Evolutionary conservation across 2,329 filamentous ascomycete species (phyloP), one percentile per base, ranked within the genome.

Genomic region (Aphanocladium album): DNA sequence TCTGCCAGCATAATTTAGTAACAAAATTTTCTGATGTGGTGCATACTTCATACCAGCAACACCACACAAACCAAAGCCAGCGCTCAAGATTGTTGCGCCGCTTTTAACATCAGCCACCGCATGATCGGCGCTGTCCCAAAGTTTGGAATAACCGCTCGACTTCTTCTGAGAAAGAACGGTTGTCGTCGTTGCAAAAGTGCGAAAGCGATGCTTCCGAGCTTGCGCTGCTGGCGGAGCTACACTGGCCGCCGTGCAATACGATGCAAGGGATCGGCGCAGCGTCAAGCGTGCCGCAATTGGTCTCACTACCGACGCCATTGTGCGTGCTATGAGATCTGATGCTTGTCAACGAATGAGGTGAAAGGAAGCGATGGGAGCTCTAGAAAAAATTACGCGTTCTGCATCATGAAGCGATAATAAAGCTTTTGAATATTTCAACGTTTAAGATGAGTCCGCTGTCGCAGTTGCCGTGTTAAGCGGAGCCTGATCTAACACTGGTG

Each of bases 1-100:
- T 91, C 88, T 80, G 71, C 55, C 30, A 35, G 12, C 30, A 39
- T n/a, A 55, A 9, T 27, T 17, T 25, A 37, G 33, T 19, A 5
- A 52, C 25, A 5, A 14, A 25, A 14, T 21, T 2, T 17, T 14
- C 8, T 12, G 11, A n/a, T 7, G 17, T 37, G 37, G 19, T 25
- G 8, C n/a, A 33, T 17, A 35, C 25, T 7, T 2, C 6, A 39
- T 75, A 86, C 85, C 83, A 59, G 87, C 85, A 19, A 92, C 88
- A 65, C 90, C 90, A 66, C 89, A 93, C 14, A 93, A 81, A n/a
- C 90, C 90, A 71, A 93, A 93, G 1, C 90, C 90, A 17, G 89
- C 87, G 69, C 89, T 91, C 60, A 93, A 77, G 39, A 93, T 79
- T 0, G 84, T 89, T 12, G 85, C 86, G 59, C 89, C 84, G 67